A percentile compares a stretch with the other conserved stretches of the same genome.
phyloP scores from a whole-genome alignment of 352 stramenopile genomes.

The Pythium dissotocum region DNA sequence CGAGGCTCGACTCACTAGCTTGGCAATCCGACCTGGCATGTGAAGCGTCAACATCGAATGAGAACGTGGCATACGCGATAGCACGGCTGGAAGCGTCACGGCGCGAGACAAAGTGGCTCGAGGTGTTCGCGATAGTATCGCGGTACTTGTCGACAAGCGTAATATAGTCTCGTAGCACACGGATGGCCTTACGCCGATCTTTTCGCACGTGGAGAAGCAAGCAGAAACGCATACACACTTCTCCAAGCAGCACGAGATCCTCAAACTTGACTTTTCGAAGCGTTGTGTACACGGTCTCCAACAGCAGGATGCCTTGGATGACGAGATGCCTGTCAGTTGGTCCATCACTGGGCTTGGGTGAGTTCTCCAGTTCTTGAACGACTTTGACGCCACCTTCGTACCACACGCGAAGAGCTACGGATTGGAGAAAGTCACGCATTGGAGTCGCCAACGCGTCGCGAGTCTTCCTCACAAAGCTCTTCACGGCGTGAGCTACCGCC shows the following conservation, averaged over 20 bases:
- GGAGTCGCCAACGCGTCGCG: background rate
- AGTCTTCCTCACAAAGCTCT: background rate
- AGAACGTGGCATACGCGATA: slow-evolving; percentile 37
- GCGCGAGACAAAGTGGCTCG: slow-evolving; percentile 36
- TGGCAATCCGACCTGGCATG: slow-evolving; percentile 20
- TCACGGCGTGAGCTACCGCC: background rate
- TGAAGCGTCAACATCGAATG: slow-evolving; percentile 24
- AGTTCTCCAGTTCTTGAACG: slow-evolving; percentile 36
- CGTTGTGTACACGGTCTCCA: slow-evolving; percentile 44
- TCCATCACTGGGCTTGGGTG: slow-evolving; percentile 1
- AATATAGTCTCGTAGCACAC: slow-evolving; percentile 39
- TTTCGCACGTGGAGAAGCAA: slow-evolving; percentile 36
- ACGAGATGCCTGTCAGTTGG: background rate
- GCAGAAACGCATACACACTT: slow-evolving; percentile 43
- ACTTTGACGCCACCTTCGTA: slow-evolving; percentile 34
- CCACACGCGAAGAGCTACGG: slow-evolving; percentile 27
- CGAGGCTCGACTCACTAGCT: background rate
- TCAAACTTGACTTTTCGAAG: slow-evolving; percentile 48
- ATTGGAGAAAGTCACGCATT: slow-evolving; percentile 4
- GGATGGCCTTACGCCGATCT: slow-evolving; percentile 34
- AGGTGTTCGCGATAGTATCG: slow-evolving; percentile 35
- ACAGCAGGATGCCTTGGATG: slow-evolving; percentile 12
- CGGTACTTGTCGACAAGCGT: slow-evolving; percentile 40
- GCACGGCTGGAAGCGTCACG: background rate
- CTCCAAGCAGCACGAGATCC: slow-evolving; percentile 50